Percentiles rank a stretch among this genome's conserved stretches.
These are phyloP conservation scores for Neofusicoccum kwambonambiense DNA, from an alignment of 2,329 filamentous ascomycete genomes.

Conservation along the genomic window DNA sequence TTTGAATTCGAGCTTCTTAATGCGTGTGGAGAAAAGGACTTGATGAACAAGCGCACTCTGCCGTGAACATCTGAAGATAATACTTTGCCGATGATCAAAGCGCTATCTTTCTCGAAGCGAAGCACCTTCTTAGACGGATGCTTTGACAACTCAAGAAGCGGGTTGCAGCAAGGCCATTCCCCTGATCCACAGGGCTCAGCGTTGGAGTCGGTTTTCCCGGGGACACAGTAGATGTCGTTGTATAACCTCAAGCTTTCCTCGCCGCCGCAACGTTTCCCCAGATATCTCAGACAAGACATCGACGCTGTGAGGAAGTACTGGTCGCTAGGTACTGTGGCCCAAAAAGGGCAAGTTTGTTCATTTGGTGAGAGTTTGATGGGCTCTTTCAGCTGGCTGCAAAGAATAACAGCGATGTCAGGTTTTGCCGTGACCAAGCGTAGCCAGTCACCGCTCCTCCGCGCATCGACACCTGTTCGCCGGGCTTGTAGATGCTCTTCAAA, in stretches of 20 bases:
- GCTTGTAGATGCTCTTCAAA: neutral
- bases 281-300: neutral
- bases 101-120: neutral
- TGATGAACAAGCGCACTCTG: neutral
- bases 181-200: neutral
- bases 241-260: neutral
- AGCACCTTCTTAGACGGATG: neutral
- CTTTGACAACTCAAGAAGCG: neutral
- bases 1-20: no score
- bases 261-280: neutral
- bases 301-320: neutral
- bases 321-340: neutral
- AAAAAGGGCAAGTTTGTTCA: accelerated
- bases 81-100: neutral
- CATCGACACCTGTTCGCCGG: neutral
- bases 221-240: neutral
- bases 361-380: neutral
- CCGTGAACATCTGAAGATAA: neutral
- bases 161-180: neutral
- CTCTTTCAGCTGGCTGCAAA: neutral
- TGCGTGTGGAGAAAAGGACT: no score
- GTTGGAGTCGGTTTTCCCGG: neutral
- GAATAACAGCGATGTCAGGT: neutral
- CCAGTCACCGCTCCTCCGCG: neutral
- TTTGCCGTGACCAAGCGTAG: neutral